Conservation (phyloP, 805 yeast genomes). For the Candida taoyuanica region DNA sequence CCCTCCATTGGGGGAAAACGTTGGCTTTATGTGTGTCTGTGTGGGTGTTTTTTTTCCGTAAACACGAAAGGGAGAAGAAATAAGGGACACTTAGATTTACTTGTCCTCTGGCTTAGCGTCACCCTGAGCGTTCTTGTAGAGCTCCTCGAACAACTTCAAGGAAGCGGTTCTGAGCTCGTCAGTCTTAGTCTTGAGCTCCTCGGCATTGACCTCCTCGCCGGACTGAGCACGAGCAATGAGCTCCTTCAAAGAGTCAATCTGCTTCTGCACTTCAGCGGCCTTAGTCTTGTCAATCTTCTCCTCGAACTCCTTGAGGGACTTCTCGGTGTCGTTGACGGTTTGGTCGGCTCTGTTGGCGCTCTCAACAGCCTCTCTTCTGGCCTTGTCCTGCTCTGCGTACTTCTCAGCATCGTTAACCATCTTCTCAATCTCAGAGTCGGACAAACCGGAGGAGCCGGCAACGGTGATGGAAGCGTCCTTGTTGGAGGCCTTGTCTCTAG, state of each 20-base stretch:
- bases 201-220: slow-evolving; percentile 52
- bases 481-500: slow-evolving; percentile 77
- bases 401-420: slow-evolving; percentile 58
- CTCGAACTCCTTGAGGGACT: slow-evolving; percentile 72
- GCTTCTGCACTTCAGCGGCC: slow-evolving; percentile 43
- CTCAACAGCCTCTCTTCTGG: slow-evolving; percentile 58
- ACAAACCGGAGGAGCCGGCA: slow-evolving; percentile 56
- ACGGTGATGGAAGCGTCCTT: slow-evolving; percentile 70
- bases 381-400: slow-evolving; percentile 54
- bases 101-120: slow-evolving; percentile 27
- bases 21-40: neutral
- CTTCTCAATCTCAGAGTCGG: slow-evolving; percentile 57
- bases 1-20: neutral
- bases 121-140: slow-evolving; percentile 26
- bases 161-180: slow-evolving; percentile 77
- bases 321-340: slow-evolving; percentile 80
- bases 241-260: slow-evolving; percentile 56
- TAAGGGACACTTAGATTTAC: neutral
- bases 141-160: slow-evolving; percentile 66
- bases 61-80: neutral
- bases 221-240: slow-evolving; percentile 67
- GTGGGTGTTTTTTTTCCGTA: neutral
- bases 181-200: slow-evolving; percentile 70
- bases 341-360: slow-evolving; percentile 81
- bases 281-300: slow-evolving; percentile 55